phyloP scores from a whole-genome alignment of 306 rosid genomes.

The Dryas drummondii region DNA sequence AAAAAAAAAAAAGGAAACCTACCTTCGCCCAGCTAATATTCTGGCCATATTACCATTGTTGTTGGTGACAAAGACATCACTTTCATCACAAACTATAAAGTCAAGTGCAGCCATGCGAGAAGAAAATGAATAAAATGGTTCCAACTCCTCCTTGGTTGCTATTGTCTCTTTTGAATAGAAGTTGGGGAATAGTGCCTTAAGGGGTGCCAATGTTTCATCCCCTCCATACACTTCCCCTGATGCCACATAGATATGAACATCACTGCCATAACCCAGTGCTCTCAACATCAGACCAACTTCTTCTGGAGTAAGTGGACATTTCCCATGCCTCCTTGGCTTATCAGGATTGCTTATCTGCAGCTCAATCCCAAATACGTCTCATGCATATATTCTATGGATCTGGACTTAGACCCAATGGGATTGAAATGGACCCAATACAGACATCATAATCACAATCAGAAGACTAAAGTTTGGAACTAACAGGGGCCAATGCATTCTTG shows the following conservation, averaged over 20 bases:
- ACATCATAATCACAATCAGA: background rate
- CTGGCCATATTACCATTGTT: constrained; percentile 99
- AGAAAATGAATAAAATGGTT: constrained; percentile 81
- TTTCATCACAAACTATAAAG: constrained; percentile 88
- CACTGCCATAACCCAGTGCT: constrained; percentile 88
- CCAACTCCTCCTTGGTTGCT: constrained; percentile 76
- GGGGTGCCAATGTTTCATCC: constrained; percentile 86
- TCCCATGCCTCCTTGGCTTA: constrained; percentile 95
- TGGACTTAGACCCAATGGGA: background rate
- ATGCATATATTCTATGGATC: constrained; percentile 4
- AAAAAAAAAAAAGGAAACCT: constrained; percentile 17
- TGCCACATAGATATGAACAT: constrained; percentile 93
- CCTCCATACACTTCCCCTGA: constrained; percentile 98
- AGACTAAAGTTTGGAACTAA: background rate
- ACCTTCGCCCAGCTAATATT: constrained; percentile 97
- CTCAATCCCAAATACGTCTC: constrained; percentile 23
- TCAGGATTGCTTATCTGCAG: constrained; percentile 87
- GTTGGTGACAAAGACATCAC: constrained; percentile 97
- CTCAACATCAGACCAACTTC: constrained; percentile 99
- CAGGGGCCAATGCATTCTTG: background rate
- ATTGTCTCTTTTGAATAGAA: constrained; percentile 85
- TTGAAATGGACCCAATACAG: background rate
- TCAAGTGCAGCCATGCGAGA: constrained; percentile 99
- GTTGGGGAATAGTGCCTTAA: constrained; percentile 83
- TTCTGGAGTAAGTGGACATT: constrained; percentile 97